Base-by-base conservation (phyloP, 176 grass and related monocot species). In the Oryza glaberrima region DNA sequence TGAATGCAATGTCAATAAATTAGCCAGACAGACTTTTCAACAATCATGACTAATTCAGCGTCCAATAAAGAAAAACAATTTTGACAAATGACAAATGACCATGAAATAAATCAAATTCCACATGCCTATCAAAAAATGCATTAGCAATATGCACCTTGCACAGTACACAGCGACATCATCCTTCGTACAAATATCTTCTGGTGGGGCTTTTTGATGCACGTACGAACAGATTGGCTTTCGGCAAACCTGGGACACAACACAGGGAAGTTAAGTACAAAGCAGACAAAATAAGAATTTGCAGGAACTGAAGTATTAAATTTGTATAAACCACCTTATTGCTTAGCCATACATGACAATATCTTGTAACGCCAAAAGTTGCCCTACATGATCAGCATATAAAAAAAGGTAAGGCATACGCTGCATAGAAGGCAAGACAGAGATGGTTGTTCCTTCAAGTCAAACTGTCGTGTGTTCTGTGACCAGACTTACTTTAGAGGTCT, bases 291-390 rank as follows among this genome's bases (percentile, higher is more conserved):
- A 84, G 15, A 15, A 80, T 26, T 76, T 81, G 16, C 69, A 91
- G 11, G 23, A 3, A 73, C 17, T 44, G 11, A 83, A 61, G 76
- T 9, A 35, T 10, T n/a, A 34, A 77, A 32, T 32, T 32, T 82
- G 78, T 51, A 22, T 85, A 81, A 88, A 75, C 25, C 56, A 94
- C 92, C 86, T 68, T 83, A 65, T 94, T 94, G 85, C 49, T 88
- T 65, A 94, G 72, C 92, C 88, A 91, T 63, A 85, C 43, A 73
- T 86, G 88, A 65, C 92, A 94, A 80, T 94, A 94, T 88, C 92
- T 86, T 69, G 92, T 94, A 81, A 88, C 89, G 44, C 92, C 92
- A 65, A 94, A 91, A 26, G 85, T 91, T 73, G 92, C 92, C 77
- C 92, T 94, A 86, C 61, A 81, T 67, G 79, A 77, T 56, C 68